A percentile compares a stretch with the other conserved stretches of the same genome.
Evolutionary conservation across 2,329 filamentous ascomycete species (phyloP).

Genomic region (Ustulina deusta): DNA sequence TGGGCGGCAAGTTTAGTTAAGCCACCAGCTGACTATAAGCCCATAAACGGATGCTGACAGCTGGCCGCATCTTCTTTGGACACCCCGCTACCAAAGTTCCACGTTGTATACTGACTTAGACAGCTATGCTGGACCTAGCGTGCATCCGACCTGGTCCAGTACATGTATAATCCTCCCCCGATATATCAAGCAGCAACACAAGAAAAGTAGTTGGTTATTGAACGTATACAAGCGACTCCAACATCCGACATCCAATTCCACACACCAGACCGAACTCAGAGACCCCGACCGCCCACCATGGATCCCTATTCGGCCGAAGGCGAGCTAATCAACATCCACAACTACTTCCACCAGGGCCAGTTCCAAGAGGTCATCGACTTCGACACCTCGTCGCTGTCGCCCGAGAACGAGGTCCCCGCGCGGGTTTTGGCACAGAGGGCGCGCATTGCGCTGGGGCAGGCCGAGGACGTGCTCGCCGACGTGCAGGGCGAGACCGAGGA

Average conservation of each 20-base stretch:
- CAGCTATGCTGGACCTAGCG: not conserved
- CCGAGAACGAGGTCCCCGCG: conserved; percentile 81
- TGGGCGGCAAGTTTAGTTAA: too few relatives aligned
- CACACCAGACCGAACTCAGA: conserved; percentile 5
- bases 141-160: not conserved
- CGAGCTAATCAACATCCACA: conserved; percentile 78
- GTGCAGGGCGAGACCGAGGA: conserved; percentile 69
- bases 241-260: not conserved
- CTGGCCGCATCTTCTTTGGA: conserved; percentile 12
- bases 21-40: too few relatives aligned
- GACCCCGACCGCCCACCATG: conserved; percentile 58
- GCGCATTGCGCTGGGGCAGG: conserved; percentile 83
- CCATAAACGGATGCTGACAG: conserved; percentile 11
- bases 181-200: not conserved
- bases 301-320: conserved; percentile 78
- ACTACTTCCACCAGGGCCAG: conserved; percentile 81
- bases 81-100: conserved; percentile 22
- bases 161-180: not conserved
- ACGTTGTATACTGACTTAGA: conserved; percentile 25
- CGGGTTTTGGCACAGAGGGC: conserved; percentile 84
- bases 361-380: conserved; percentile 89
- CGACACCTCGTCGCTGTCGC: conserved; percentile 81
- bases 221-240: conserved; percentile 1
- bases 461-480: conserved; percentile 77
- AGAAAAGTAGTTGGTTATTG: not conserved